phyloP scores from a whole-genome alignment of 441 rosid genomes.

The Cnidoscolus chayamansa region DNA sequence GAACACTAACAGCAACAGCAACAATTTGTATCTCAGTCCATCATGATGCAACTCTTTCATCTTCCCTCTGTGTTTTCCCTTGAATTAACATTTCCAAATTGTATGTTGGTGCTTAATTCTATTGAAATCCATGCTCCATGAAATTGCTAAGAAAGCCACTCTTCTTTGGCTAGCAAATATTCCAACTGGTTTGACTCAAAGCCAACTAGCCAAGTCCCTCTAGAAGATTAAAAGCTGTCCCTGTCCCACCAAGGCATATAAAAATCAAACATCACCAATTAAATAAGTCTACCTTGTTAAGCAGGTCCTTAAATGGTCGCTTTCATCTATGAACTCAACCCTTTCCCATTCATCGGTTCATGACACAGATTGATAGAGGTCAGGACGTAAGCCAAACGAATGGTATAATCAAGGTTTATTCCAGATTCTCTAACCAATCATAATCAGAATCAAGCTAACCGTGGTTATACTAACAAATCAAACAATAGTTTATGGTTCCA shows the following conservation, averaged over 20 bases:
- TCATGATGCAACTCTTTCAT: not conserved
- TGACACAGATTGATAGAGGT: slow-evolving; percentile 16
- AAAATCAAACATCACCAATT: slow-evolving; percentile 1
- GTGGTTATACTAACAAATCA: slow-evolving; percentile 3
- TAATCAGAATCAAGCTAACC: not conserved
- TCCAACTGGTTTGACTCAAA: not conserved
- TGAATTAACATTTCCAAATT: no score
- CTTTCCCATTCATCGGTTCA: not conserved
- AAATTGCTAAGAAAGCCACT: not conserved
- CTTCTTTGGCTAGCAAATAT: not conserved
- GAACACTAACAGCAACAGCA: not conserved
- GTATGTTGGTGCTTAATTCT: no score
- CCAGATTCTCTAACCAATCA: not conserved
- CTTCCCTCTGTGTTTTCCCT: no score
- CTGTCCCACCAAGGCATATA: not conserved
- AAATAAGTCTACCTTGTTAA: not conserved
- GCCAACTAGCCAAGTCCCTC: no score
- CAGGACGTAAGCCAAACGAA: slow-evolving; percentile 12
- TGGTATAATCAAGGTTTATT: slow-evolving; percentile 19
- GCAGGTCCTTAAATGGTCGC: slow-evolving; percentile 24
- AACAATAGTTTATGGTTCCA: no score
- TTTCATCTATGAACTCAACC: slow-evolving; percentile 13
- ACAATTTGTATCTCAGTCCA: not conserved
- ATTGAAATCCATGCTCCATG: no score
- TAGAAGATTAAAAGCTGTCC: not conserved